Evolutionary conservation across 2,329 filamentous ascomycete genomes (phyloP), one percentile per base, ranked within the genome.

Genomic region (Domatiomyces globalis): DNA sequence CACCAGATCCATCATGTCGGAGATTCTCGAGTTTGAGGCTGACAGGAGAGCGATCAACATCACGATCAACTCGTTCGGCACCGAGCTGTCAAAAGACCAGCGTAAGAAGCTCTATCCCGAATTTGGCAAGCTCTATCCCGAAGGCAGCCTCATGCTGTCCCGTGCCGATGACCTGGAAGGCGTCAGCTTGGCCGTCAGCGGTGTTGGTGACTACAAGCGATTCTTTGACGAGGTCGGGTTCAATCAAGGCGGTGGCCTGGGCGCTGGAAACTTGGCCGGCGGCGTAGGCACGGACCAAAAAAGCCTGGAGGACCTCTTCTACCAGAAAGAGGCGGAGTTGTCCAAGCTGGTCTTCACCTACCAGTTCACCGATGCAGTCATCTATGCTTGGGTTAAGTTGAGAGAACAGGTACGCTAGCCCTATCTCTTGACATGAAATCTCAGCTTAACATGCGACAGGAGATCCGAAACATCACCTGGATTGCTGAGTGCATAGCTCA

Each of bases 381-480:
- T 98, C 48, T 98, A 96, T 66, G 88, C 88, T 17, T 98, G 92
- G 92, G 87, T 98, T 53, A 95, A 94, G 74, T 73, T 98, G 63
- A 81, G 89, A 67, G 92, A 98, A 71, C 92, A 98, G 81, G 90
- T 95, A 71, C 67, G 82, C 67, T 39, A 43, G 2, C 22, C 42
- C 47, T 33, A 10, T 43, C 22, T 33, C n/a, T 45, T 15, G 29
- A 25, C 22, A 33, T 10, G 33, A 18, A 12, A 22, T 43, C 46
- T 49, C 9, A 25, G 39, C 19, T 17, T 29, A 22, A 19, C 27
- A 22, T 29, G 49, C 18, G 2, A 5, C 56, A 96, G 89, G 92
- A 98, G 84, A 95, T 96, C 63, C 85, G 92, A 59, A 98, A 98
- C 71, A 95, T 98, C 65, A 96, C 92, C 49, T 98, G 92, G 92